These are phyloP conservation scores for Rhypophila decipiens DNA, from an alignment of 495 filamentous ascomycete genomes.

Conservation along the genomic window DNA sequence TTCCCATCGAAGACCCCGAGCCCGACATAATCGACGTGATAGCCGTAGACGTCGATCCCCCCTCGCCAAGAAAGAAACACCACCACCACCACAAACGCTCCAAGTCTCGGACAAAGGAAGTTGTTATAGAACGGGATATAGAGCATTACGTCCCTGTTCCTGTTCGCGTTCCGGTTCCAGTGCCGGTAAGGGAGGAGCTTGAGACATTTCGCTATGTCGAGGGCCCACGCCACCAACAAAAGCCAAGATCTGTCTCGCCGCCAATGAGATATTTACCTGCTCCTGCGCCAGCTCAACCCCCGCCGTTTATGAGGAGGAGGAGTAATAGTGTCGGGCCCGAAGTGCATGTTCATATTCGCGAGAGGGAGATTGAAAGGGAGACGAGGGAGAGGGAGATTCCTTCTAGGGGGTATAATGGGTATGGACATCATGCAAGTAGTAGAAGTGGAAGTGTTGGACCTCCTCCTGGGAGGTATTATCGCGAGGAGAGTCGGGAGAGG, in stretches of 20 bases:
- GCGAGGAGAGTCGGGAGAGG: too few species aligned
- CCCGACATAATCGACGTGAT: constrained; percentile 44
- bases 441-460: not conserved
- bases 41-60: constrained; percentile 44
- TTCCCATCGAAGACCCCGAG: constrained; percentile 18
- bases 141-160: constrained; percentile 35
- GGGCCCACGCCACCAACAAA: constrained; percentile 16
- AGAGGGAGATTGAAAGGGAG: not conserved
- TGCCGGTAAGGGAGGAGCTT: constrained; percentile 26
- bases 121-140: constrained; percentile 38
- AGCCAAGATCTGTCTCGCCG: not conserved
- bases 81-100: constrained; percentile 6
- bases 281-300: constrained; percentile 1
- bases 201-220: constrained; percentile 45
- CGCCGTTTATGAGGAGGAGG: constrained; percentile 1
- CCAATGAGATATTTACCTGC: constrained; percentile 1
- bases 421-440: not conserved
- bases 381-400: constrained; percentile 4
- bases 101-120: constrained; percentile 31
- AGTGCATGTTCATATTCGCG: constrained; percentile 7
- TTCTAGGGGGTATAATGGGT: not conserved
- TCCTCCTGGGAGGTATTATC: too few species aligned
- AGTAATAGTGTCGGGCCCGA: constrained; percentile 9
- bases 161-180: constrained; percentile 22
- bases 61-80: constrained; percentile 11